Evolutionary conservation across 1,284 basidiomycete species (phyloP), one percentile per base, ranked within the genome.

Genomic region (Inonotus obliquus): DNA sequence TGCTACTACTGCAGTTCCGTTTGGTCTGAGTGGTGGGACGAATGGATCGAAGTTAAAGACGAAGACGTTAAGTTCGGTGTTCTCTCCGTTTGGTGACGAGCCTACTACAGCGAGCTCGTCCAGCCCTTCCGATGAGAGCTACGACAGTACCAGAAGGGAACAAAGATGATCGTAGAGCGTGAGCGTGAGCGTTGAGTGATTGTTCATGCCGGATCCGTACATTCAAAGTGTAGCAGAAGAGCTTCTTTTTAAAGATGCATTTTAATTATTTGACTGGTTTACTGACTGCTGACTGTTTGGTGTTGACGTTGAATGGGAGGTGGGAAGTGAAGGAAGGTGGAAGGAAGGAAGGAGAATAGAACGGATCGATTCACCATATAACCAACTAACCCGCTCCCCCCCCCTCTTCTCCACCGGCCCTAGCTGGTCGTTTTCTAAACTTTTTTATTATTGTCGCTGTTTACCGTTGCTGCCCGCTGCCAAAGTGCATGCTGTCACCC

Each of bases 81-180:
- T 62, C 55, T 49, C 45, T 11, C 60, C 60, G 44, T 62, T 62
- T 37, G 60, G 38, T 6, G 60, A 62, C 44, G 60, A 55, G 13
- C 4, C 48, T 4, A n/a, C 41, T 7, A 21, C 41, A n/a, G 19
- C 41, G 19, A 21, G 41, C 7, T 17, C 41, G 35, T 45, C 58
- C 25, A 39, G 45, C 5, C 39, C 48, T 19, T 47, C 59, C n/a
- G 53, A 55, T 17, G 39, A 49, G 44, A 55, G 38, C 14, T 38
- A n/a, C 4, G 53, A 44, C 25, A 11, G 38, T 37, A 38, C 41
- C 17, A 39, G 35, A 23, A 39, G 39, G 32, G 53, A 21, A n/a
- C 49, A 37, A n/a, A 49, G 51, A 39, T 48, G 51, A 19, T n/a
- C n/a, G n/a, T n/a, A 32, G 44, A 4, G 11, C 23, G 44, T 25